Percentiles rank a stretch among this genome's conserved stretches.
Evolutionary conservation across 2,329 filamentous ascomycete genomes (phyloP).

Genomic region (Gaeumannomyces tritici): DNA sequence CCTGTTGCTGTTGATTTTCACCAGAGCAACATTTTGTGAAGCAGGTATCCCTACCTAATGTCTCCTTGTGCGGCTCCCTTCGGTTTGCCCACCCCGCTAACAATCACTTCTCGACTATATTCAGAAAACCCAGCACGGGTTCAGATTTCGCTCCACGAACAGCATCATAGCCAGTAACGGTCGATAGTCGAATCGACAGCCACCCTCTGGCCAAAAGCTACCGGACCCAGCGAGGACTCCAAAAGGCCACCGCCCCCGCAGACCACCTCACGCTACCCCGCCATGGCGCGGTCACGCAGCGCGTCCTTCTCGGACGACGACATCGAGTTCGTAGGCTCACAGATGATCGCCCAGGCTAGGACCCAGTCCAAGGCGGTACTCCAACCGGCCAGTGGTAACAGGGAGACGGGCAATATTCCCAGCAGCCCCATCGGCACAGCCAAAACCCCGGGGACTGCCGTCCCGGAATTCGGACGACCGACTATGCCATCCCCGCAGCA

Average conservation of each 20-base stretch:
- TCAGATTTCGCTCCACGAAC: slow-evolving; percentile 18
- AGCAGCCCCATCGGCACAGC: slow-evolving; percentile 15
- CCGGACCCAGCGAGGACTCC: slow-evolving; percentile 13
- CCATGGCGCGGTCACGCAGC: slow-evolving; percentile 17
- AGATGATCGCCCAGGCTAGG: slow-evolving; percentile 13
- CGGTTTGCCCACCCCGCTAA: neutral
- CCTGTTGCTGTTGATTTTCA: neutral
- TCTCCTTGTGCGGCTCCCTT: neutral
- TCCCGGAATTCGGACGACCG: slow-evolving; percentile 19
- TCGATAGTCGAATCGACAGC: neutral
- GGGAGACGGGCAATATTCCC: slow-evolving; percentile 19
- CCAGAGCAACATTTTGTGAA: neutral
- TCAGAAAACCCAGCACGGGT: slow-evolving; percentile 14
- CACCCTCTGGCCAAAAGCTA: neutral
- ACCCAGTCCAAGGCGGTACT: slow-evolving; percentile 30
- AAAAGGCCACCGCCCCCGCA: slow-evolving; percentile 11
- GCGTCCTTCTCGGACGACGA: slow-evolving; percentile 26
- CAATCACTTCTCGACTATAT: neutral
- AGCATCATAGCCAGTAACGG: slow-evolving; percentile 10
- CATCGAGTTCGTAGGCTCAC: slow-evolving; percentile 23
- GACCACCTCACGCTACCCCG: neutral
- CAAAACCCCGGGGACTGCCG: slow-evolving; percentile 10
- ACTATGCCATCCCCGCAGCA: slow-evolving; percentile 26
- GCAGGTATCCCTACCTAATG: neutral
- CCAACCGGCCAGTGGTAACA: slow-evolving; percentile 25